phyloP scores from a whole-genome alignment of 805 yeast genomes.

The Sungouiozyma ichnusensis region DNA sequence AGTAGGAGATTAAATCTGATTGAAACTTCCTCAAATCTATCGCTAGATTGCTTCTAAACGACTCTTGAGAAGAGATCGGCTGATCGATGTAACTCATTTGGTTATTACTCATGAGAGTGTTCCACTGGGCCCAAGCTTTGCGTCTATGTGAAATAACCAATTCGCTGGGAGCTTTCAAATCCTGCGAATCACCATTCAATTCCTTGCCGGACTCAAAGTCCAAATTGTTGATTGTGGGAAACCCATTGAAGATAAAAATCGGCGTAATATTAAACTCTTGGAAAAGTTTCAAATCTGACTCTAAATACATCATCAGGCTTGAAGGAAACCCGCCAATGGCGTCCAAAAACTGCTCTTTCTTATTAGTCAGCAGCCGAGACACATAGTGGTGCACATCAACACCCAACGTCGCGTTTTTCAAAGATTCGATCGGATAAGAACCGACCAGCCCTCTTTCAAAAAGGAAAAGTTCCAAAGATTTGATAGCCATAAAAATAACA shows the following conservation, averaged over 20 bases:
- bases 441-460: slow-evolving; percentile 57
- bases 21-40: slow-evolving; percentile 38
- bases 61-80: slow-evolving; percentile 32
- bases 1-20: slow-evolving; percentile 45
- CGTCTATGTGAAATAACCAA: slow-evolving; percentile 35
- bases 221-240: slow-evolving; percentile 32
- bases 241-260: slow-evolving; percentile 68
- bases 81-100: slow-evolving; percentile 25
- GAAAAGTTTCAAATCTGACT: slow-evolving; percentile 53
- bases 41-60: slow-evolving; percentile 45
- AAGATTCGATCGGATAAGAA: slow-evolving; percentile 50
- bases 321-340: slow-evolving; percentile 79
- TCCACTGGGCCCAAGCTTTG: slow-evolving; percentile 37
- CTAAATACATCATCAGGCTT: slow-evolving; percentile 45
- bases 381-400: slow-evolving; percentile 78
- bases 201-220: slow-evolving; percentile 8
- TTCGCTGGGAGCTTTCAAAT: slow-evolving; percentile 18
- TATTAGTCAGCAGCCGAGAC: slow-evolving; percentile 46
- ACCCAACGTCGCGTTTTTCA: slow-evolving; percentile 62
- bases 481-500: slow-evolving; percentile 30
- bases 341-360: slow-evolving; percentile 57
- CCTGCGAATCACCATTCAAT: not conserved
- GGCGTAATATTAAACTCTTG: slow-evolving; percentile 60
- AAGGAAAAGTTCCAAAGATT: slow-evolving; percentile 55
- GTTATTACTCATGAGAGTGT: slow-evolving; percentile 28